Base-by-base conservation (phyloP, 352 stramenopile species). In the Peronospora belbahrii region DNA sequence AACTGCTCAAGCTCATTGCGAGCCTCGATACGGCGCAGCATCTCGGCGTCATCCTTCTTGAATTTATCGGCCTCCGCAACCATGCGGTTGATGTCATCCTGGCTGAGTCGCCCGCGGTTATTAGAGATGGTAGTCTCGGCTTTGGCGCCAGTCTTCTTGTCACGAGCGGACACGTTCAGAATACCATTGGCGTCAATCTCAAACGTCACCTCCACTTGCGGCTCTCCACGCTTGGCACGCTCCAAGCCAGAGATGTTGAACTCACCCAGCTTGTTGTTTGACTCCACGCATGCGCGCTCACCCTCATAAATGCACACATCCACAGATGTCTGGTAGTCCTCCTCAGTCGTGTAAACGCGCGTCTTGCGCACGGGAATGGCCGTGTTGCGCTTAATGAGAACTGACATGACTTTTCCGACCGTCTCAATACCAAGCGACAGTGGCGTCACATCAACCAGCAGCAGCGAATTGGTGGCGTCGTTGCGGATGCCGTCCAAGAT, bases 111-210 rank as follows among this genome's bases (percentile, higher is more conserved):
- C 30, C 74, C 74, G n/a, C 66, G 62, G 67, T 85, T 82, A 64
- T 85, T 85, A 41, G 72, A 78, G 67, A 85, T 85, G 15, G 74
- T 85, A 1, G 70, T 83, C 58, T 82, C 66, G 27, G 70, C 70
- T 47, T 75, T 75, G 23, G 72, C 69, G 23, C 72, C 72, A 0
- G 74, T 85, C 69, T 80, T 80, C 67, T 94, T 88, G 67, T 97
- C 87, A 38, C 73, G 63, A 25, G 87, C 88, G 35, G 71, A 84
- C 23, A 97, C 88, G 63, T 91, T 87, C 24, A 97, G 61, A 55
- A 97, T 96, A 36, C 88, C 88, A 52, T 97, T 97, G 2, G 87
- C 85, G 57, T 97, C 88, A 23, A 97, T 81, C 43, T 88, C 70
- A 55, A 97, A 97, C 38, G 82, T 94, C 30, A 93, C 80, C 51